These are phyloP conservation scores for Plantago elongata DNA, from an alignment of 257 asterid species.

Conservation along the genomic window DNA sequence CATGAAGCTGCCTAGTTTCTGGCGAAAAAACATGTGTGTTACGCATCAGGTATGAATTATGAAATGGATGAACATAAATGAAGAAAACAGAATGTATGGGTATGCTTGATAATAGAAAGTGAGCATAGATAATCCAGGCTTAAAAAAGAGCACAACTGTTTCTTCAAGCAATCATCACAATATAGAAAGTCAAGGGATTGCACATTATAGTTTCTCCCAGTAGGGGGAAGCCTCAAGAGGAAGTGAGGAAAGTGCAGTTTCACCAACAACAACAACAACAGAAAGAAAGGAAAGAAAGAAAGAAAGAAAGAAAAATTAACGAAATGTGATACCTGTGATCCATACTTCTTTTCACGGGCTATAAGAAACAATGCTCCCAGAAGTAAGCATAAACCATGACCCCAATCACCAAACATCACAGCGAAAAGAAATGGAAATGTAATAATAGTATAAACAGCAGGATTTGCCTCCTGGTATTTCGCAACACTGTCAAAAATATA, in stretches of 20 bases:
- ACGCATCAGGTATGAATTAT: constrained; percentile 10
- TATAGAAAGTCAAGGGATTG: too few species aligned
- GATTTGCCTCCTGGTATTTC: constrained; percentile 93
- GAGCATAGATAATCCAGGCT: too few species aligned
- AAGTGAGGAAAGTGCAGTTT: too few species aligned
- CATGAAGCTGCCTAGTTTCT: constrained; percentile 99
- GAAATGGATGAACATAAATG: constrained; percentile 5
- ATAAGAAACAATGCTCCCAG: constrained; percentile 79
- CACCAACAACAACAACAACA: background rate
- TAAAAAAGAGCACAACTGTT: too few species aligned
- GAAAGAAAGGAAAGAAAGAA: background rate
- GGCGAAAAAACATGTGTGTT: constrained; percentile 30
- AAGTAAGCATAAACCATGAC: constrained; percentile 92
- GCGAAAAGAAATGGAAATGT: constrained; percentile 99
- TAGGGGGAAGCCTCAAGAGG: too few species aligned
- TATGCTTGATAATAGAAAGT: too few species aligned
- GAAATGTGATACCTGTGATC: constrained; percentile 70
- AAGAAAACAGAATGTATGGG: constrained; percentile 9
- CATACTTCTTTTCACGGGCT: constrained; percentile 64
- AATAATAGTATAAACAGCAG: constrained; percentile 87
- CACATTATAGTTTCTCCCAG: too few species aligned
- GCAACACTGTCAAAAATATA: constrained; percentile 63
- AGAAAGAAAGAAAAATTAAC: background rate
- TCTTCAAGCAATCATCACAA: too few species aligned
- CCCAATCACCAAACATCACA: constrained; percentile 99